Conservation (phyloP, 768 basidiomycete species). For the Pleurotus giganteus region DNA sequence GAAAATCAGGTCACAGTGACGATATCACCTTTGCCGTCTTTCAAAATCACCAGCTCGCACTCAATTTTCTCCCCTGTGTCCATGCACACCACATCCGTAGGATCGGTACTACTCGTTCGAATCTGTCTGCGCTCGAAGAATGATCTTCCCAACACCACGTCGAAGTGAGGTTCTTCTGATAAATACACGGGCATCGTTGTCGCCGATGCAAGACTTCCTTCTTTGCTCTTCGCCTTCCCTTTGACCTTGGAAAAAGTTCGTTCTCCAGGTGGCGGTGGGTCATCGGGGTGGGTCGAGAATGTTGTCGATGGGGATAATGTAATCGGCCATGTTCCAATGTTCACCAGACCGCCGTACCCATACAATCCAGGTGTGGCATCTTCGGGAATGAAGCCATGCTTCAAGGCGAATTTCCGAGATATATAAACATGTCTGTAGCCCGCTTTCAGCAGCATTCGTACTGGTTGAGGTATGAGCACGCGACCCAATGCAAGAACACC, state of each 20-base stretch:
- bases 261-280: constrained; percentile 19
- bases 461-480: too few relatives aligned
- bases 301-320: constrained; percentile 52
- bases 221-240: constrained; percentile 12
- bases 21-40: constrained; percentile 88
- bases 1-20: constrained; percentile 74
- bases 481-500: constrained; percentile 6
- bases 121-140: constrained; percentile 85
- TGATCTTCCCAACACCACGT: constrained; percentile 87
- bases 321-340: constrained; percentile 86
- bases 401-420: constrained; percentile 87
- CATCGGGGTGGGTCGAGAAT: constrained; percentile 27
- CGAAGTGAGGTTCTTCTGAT: constrained; percentile 94
- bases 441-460: constrained; percentile 89
- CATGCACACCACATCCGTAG: constrained; percentile 86
- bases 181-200: constrained; percentile 71
- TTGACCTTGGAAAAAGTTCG: constrained; percentile 11
- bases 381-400: constrained; percentile 82
- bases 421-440: constrained; percentile 96
- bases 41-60: constrained; percentile 88
- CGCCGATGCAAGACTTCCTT: constrained; percentile 29
- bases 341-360: constrained; percentile 89
- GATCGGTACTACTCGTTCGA: constrained; percentile 77
- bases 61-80: constrained; percentile 92
- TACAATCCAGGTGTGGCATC: constrained; percentile 89